A percentile compares a stretch with the other conserved stretches of the same genome.
phyloP scores from a whole-genome alignment of 257 asterid genomes.

The Solanum peruvianum region DNA sequence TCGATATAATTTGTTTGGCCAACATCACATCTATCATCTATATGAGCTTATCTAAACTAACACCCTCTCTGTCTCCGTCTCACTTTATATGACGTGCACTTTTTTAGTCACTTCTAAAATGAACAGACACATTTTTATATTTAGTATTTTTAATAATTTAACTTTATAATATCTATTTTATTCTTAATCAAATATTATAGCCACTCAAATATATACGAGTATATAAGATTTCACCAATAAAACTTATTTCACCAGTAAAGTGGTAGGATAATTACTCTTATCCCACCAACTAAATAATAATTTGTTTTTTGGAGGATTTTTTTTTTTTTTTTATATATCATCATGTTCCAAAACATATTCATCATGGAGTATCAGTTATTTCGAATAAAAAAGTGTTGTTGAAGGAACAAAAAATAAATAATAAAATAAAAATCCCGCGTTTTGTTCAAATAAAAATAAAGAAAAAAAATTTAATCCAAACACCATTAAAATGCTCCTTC shows the following conservation, averaged over 20 bases:
- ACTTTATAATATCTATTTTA: too few relatives aligned
- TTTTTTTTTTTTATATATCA: neutral
- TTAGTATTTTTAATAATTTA: too few relatives aligned
- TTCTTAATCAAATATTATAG: too few relatives aligned
- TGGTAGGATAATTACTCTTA: neutral
- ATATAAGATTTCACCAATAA: too few relatives aligned
- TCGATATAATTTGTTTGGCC: too few relatives aligned
- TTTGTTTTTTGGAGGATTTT: neutral
- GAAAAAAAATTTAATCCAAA: neutral
- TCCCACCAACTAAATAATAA: neutral
- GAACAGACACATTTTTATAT: too few relatives aligned
- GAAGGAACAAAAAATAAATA: neutral
- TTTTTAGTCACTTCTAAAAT: neutral
- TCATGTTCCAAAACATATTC: neutral
- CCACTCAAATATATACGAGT: neutral
- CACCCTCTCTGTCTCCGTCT: neutral
- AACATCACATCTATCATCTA: neutral
- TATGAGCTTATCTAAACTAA: neutral
- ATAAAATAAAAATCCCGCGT: neutral
- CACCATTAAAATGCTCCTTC: neutral
- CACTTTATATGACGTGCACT: too few relatives aligned
- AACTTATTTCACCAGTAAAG: too few relatives aligned
- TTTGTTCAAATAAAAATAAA: neutral
- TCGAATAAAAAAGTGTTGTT: neutral
- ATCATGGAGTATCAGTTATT: neutral